Conservation (phyloP, 345 rosid genomes). For the Arabidopsis suecica region DNA sequence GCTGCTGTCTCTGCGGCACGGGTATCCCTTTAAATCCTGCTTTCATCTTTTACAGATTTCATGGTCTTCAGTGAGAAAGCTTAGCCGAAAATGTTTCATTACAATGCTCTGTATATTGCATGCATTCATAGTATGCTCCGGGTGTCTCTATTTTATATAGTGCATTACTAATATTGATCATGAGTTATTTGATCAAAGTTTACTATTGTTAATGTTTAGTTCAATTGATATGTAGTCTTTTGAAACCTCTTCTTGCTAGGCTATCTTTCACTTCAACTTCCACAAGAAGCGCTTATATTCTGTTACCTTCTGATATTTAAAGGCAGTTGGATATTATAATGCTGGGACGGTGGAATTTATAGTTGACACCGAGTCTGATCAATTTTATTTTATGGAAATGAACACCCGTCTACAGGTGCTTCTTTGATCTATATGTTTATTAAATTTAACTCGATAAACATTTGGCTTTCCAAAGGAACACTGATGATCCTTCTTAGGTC, state of each 20-base stretch:
- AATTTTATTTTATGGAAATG: constrained; percentile 97
- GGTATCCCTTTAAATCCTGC: constrained; percentile 52
- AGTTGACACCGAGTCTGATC: constrained; percentile 74
- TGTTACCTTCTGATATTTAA: constrained; percentile 46
- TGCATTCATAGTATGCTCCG: neutral
- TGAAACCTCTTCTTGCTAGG: constrained; percentile 38
- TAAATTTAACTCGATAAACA: neutral
- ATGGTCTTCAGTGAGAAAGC: constrained; percentile 3
- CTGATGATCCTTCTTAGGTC: constrained; percentile 59
- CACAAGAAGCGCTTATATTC: constrained; percentile 47
- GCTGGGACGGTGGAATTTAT: constrained; percentile 99
- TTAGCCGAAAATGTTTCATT: neutral
- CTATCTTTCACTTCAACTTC: constrained; percentile 39
- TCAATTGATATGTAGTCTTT: constrained; percentile 28
- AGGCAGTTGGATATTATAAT: constrained; percentile 95
- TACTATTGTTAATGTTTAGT: constrained; percentile 17
- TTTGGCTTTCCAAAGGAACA: constrained; percentile 19
- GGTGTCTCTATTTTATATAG: constrained; percentile 2
- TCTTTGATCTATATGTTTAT: constrained; percentile 7
- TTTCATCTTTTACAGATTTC: neutral
- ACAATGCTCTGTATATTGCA: neutral
- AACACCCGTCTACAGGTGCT: constrained; percentile 94
- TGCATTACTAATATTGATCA: constrained; percentile 16
- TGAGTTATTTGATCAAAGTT: constrained; percentile 7
- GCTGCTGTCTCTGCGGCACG: constrained; percentile 93